phyloP scores from a whole-genome alignment of 768 basidiomycete species.

The Boletus subcaerulescens region DNA sequence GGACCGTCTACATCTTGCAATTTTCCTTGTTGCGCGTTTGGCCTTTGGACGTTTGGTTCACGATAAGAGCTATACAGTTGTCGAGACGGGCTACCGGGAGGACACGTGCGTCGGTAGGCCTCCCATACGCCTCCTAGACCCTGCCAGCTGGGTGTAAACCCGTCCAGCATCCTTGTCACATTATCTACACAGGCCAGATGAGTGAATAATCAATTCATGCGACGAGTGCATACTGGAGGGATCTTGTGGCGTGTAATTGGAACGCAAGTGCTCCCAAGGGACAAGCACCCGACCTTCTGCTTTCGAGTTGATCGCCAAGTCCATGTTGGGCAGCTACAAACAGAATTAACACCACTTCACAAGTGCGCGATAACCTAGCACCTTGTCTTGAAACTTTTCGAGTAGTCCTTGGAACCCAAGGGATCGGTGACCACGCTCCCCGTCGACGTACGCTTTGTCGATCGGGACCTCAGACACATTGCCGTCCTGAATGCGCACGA shows the following conservation, averaged over 20 bases:
- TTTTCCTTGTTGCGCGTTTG: conserved; percentile 28
- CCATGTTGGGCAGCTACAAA: conserved; percentile 83
- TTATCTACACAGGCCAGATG: background rate
- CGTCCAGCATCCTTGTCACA: background rate
- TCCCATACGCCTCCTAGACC: conserved; percentile 90
- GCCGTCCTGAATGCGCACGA: conserved; percentile 75
- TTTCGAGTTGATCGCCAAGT: conserved; percentile 90
- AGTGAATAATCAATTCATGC: background rate
- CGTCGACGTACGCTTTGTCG: conserved; percentile 51
- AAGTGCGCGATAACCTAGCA: conserved; percentile 19
- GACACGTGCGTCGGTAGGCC: conserved; percentile 88
- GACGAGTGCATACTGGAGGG: conserved; percentile 26
- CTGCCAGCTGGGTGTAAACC: conserved; percentile 67
- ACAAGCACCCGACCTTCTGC: conserved; percentile 92
- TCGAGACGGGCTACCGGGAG: conserved; percentile 73
- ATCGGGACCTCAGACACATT: conserved; percentile 56
- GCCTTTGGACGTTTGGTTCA: conserved; percentile 34
- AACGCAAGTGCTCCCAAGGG: conserved; percentile 83
- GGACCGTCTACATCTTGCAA: conserved; percentile 42
- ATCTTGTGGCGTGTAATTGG: conserved; percentile 59
- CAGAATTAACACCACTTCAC: background rate
- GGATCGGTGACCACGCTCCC: conserved; percentile 75
- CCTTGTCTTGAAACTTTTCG: conserved; percentile 61
- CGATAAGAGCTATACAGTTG: conserved; percentile 80
- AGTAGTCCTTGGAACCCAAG: conserved; percentile 76